Base-by-base conservation (phyloP, 208 protist genomes). In the Blechomonas ayalai region DNA sequence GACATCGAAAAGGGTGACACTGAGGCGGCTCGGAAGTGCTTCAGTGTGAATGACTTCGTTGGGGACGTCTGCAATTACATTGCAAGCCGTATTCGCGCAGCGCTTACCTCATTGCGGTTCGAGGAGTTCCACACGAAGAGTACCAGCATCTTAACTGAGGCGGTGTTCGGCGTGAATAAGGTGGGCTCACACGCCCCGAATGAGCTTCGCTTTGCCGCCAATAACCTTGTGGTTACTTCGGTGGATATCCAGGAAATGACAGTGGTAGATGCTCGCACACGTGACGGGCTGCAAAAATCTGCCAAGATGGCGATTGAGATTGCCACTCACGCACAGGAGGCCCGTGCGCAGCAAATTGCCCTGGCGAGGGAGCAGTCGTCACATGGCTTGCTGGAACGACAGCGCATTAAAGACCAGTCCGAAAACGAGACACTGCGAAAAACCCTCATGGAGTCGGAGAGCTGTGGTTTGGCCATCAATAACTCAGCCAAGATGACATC, bases 261-360 rank as follows among this genome's bases (percentile, higher is more conserved):
- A 65, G 88, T 96, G 58, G 76, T 97, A 9, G 95, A 98, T 71
- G 80, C 88, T 41, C 73, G 92, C 33, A 97, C 95, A 24, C 82
- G 90, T 28, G 82, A 96, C 45, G 84, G 91, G 7, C 65, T 98
- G 9, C 88, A 97, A 42, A 95, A 98, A 72, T 97, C 92, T 2
- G 95, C 97, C 20, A 94, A 98, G 69, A 86, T 97, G 38, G 95
- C 95, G 16, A 97, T 98, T 56, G 90, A 98, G 59, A 97, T 97
- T 42, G 92, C 95, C 12, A 97, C 94, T 10, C 91, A 92, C 44
- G 90, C 89, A 12, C 94, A 97, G 71, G 90, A 98, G 70, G 79
- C 82, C 9, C 62, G 76, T 33, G 92, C 96, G 25, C 67, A 82
- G 52, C 93, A 97, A 58, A 68, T 95, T 44, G 93, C 96, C 29